A percentile compares a stretch with the other conserved stretches of the same genome.
Conservation (phyloP, 2,329 filamentous ascomycete species). For the Alternaria incomplexa region DNA sequence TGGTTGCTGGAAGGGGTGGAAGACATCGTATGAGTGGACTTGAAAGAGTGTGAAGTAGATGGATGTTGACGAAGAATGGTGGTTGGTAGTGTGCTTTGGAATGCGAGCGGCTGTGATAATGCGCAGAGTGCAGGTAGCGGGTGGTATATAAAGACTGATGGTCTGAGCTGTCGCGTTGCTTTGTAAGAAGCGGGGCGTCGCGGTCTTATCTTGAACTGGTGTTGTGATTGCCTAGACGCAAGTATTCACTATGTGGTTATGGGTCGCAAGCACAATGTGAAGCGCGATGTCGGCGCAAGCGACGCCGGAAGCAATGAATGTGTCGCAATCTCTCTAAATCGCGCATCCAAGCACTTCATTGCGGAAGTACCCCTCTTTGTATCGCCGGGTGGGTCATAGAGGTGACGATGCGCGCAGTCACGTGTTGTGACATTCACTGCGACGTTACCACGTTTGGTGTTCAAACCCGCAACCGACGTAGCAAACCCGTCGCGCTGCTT, state of each 20-base stretch:
- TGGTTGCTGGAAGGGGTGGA: not conserved
- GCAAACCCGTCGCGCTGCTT: not conserved
- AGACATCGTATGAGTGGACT: not conserved
- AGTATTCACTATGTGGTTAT: not conserved
- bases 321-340: rapidly evolving
- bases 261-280: not conserved
- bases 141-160: not conserved
- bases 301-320: too few relatives aligned
- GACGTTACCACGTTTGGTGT: not conserved
- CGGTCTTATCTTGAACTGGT: not conserved
- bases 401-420: not conserved
- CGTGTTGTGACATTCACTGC: not conserved
- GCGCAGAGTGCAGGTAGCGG: not conserved
- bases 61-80: rapidly evolving
- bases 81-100: not conserved
- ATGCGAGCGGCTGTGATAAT: not conserved
- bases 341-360: too few relatives aligned
- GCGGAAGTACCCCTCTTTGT: not conserved
- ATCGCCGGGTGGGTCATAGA: too few relatives aligned
- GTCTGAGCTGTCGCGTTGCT: not conserved
- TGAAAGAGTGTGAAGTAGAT: not conserved
- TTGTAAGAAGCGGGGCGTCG: not conserved
- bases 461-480: rapidly evolving
- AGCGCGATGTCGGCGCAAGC: not conserved
- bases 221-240: not conserved